phyloP scores from a whole-genome alignment of 495 filamentous ascomycete species.

The Aspergillus sclerotiicarbonarius region DNA sequence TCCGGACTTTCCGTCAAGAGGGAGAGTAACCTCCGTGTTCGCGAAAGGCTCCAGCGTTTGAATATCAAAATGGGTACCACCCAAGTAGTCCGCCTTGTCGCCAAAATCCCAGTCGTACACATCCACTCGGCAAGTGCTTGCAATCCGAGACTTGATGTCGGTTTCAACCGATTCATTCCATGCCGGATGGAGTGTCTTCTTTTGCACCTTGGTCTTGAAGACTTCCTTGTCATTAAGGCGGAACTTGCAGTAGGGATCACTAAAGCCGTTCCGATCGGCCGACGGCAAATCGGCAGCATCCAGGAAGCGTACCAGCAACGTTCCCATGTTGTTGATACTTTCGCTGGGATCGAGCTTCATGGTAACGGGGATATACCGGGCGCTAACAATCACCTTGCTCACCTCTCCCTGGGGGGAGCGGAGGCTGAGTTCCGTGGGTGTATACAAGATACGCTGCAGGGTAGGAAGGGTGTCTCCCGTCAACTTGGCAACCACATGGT shows the following conservation, averaged over 20 bases:
- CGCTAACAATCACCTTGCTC: conserved; percentile 81
- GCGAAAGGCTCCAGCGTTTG: conserved; percentile 80
- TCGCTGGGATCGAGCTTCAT: conserved; percentile 94
- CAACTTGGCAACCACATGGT: conserved; percentile 76
- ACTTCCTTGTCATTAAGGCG: conserved; percentile 80
- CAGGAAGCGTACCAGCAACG: conserved; percentile 83
- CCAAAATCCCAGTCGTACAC: conserved; percentile 96
- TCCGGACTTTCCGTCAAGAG: conserved; percentile 86
- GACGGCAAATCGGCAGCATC: conserved; percentile 85
- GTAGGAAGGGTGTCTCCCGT: conserved; percentile 82
- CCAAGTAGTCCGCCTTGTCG: conserved; percentile 84
- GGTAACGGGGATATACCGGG: conserved; percentile 89
- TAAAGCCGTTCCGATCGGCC: conserved; percentile 92
- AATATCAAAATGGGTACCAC: conserved; percentile 74
- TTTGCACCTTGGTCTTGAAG: conserved; percentile 89
- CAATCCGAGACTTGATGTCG: conserved; percentile 75
- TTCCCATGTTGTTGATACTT: conserved; percentile 98
- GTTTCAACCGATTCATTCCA: conserved; percentile 97
- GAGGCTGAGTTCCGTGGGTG: conserved; percentile 76
- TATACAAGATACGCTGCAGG: conserved; percentile 85
- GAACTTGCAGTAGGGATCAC: conserved; percentile 96
- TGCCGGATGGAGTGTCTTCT: conserved; percentile 90
- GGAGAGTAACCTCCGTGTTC: conserved; percentile 66
- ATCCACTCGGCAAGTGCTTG: conserved; percentile 77
- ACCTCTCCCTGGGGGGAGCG: conserved; percentile 71